These are phyloP conservation scores for Pyrrhoderma lamaoense DNA, from an alignment of 1,284 basidiomycete species.

Conservation along the genomic window DNA sequence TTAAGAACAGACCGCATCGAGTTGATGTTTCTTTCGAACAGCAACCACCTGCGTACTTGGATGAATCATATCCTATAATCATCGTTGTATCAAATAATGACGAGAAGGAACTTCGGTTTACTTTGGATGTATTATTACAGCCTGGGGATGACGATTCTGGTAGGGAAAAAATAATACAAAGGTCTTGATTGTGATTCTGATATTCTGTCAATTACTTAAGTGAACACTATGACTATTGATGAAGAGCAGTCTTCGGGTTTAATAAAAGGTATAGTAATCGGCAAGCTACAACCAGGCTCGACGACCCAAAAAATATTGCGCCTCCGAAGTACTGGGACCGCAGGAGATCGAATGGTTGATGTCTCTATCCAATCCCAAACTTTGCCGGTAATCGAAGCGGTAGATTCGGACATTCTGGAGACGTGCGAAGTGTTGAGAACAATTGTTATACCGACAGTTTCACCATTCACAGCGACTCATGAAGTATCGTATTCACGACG, in stretches of 20 bases:
- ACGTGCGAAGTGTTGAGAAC: constrained; percentile 60
- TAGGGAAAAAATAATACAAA: constrained; percentile 29
- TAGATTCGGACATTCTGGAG: constrained; percentile 25
- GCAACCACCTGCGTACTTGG: constrained; percentile 61
- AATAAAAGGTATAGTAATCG: constrained; percentile 65
- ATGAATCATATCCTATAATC: constrained; percentile 67
- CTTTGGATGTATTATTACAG: constrained; percentile 69
- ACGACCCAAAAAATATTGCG: constrained; percentile 51
- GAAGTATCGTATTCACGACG: constrained; percentile 42
- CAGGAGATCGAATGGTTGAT: constrained; percentile 64
- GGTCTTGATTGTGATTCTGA: constrained; percentile 1
- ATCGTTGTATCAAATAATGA: constrained; percentile 66
- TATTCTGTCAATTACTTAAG: constrained; percentile 30
- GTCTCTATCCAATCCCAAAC: constrained; percentile 63
- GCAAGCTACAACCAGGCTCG: constrained; percentile 50
- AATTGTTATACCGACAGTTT: constrained; percentile 49
- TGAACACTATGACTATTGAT: constrained; percentile 55
- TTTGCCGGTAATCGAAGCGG: constrained; percentile 19
- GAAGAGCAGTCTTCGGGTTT: constrained; percentile 57
- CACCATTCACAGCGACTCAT: constrained; percentile 45
- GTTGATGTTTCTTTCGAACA: constrained; percentile 52
- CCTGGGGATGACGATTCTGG: constrained; percentile 74
- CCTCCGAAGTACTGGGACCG: constrained; percentile 49
- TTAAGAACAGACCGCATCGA: constrained; percentile 56
- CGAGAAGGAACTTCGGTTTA: constrained; percentile 55